These are phyloP conservation scores for Neurospora sp. DNA, from an alignment of 2,329 filamentous ascomycete species.

Conservation along the genomic window DNA sequence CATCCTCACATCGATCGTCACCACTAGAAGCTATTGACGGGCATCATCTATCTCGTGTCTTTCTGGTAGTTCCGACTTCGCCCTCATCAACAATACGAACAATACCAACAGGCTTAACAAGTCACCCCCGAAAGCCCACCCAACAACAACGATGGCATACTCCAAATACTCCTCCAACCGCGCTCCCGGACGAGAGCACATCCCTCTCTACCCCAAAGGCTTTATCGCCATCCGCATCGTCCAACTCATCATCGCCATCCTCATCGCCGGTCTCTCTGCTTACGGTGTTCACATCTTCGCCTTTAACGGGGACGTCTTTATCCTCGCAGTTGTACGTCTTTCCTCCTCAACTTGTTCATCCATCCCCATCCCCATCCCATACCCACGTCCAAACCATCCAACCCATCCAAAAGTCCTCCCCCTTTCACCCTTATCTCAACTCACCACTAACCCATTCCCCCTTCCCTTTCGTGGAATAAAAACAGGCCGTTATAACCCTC, in stretches of 20 bases:
- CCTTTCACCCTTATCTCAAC: neutral
- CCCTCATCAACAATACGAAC: neutral
- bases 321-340: conserved; percentile 31
- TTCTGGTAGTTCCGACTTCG: neutral
- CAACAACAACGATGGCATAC: neutral
- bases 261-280: conserved; percentile 36
- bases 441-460: neutral
- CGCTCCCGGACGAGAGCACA: conserved; percentile 32
- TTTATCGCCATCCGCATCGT: conserved; percentile 35
- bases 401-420: neutral
- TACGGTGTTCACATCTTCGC: conserved; percentile 27
- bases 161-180: conserved; percentile 23
- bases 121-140: neutral
- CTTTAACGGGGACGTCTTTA: conserved; percentile 27
- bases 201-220: conserved; percentile 34
- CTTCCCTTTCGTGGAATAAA: neutral
- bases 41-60: neutral
- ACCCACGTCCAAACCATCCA: neutral
- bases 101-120: neutral
- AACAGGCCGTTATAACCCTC: conserved; percentile 33
- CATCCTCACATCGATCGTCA: neutral
- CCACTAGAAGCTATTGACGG: neutral
- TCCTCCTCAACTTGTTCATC: neutral
- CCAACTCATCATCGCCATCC: conserved; percentile 35
- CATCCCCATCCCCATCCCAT: conserved; percentile 12